Base-by-base conservation (phyloP, 108 stramenopile genomes). In the Fragilaria crotonensis region DNA sequence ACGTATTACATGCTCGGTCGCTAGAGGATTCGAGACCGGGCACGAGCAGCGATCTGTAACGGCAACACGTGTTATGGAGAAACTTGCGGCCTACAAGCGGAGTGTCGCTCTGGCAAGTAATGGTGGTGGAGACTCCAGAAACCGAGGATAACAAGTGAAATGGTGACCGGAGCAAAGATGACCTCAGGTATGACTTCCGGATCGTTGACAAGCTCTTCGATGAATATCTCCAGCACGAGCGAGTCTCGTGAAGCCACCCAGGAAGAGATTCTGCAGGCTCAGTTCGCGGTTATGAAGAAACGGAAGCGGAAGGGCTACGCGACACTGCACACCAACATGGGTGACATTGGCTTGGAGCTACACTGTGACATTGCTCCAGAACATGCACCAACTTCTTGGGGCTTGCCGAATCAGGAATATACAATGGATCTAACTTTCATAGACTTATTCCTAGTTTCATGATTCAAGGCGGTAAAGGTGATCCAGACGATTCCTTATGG, bases 381-480 rank as follows among this genome's bases (percentile, higher is more conserved):
- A 95, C 95, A 0, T 73, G 87, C 44, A 86, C 86, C 69, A 98
- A 98, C 50, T 98, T 98, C 65, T 45, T 98, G 25, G 73, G 93
- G 7, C 63, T 97, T 31, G 94, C 89, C 45, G 67, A 76, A 54
- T 68, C 70, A 48, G 72, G 83, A 3, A 87, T 89, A 60, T 99
- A 99, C 58, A 73, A 93, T 33, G 93, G 87, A 4, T 77, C 87
- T 11, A 59, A 68, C 11, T 99, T 97, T 74, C 98, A 99, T 67
- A 84, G 98, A 19, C 62, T 82, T 1, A 94, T 97, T 61, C 71
- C 71, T 1, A 85, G 79, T 46, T 98, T 95, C 60, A 93, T 96
- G 91, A 83, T 94, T 25, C 98, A 99, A 63, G 96, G 95, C 5
- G 87, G 81, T 1, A 75, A 71, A 2, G 88, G 77, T 0, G 62